These are phyloP conservation scores for Buxus sempervirens DNA, from an alignment of 164 flowering plant genomes.

Conservation along the genomic window DNA sequence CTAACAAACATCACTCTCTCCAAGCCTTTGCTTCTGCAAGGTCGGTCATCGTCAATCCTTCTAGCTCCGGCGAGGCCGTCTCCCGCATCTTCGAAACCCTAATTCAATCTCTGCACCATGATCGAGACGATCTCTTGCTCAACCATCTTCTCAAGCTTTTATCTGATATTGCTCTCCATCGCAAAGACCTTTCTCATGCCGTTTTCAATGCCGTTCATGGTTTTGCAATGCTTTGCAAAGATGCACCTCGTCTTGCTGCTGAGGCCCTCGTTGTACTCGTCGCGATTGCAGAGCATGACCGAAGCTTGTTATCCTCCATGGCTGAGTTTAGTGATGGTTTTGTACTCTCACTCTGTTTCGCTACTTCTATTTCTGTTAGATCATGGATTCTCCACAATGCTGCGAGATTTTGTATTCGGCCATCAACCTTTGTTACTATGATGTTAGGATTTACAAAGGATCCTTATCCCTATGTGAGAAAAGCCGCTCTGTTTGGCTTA, in stretches of 20 bases:
- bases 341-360: conserved; percentile 24
- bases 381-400: conserved; percentile 47
- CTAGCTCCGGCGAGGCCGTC: conserved; percentile 42
- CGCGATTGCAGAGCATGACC: conserved; percentile 21
- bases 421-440: conserved; percentile 40
- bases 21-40: conserved; percentile 34
- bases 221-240: conserved; percentile 14
- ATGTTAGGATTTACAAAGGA: conserved; percentile 69
- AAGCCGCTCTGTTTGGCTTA: conserved; percentile 63
- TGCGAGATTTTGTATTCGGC: conserved; percentile 28
- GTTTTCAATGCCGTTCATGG: conserved; percentile 27
- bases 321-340: conserved; percentile 28
- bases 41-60: conserved; percentile 51
- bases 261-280: conserved; percentile 37
- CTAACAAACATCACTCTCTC: conserved; percentile 13
- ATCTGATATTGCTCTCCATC: conserved; percentile 34
- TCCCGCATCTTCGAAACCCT: conserved; percentile 41
- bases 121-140: conserved; percentile 12
- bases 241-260: conserved; percentile 9
- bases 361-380: conserved; percentile 38
- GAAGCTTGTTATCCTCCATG: not conserved
- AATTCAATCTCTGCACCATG: conserved; percentile 24
- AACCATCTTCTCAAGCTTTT: conserved; percentile 48
- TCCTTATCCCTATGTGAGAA: conserved; percentile 67
- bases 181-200: conserved; percentile 21